A percentile compares a stretch with the other conserved stretches of the same genome.
These are phyloP conservation scores for Cryptococcus sp. DNA, from an alignment of 1,284 basidiomycete species.

Conservation along the genomic window DNA sequence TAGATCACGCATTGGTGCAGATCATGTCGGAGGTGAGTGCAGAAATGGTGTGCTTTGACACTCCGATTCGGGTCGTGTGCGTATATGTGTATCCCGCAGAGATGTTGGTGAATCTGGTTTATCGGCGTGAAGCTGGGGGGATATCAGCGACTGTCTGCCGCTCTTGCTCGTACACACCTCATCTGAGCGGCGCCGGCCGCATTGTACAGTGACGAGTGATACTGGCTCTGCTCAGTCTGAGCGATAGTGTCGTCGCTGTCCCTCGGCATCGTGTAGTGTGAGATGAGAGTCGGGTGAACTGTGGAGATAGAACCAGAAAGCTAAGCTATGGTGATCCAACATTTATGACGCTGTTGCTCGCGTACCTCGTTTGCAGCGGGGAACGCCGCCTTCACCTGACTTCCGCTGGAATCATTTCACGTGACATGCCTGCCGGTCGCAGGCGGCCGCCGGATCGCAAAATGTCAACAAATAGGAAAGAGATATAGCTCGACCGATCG, in stretches of 20 bases:
- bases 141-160: neutral
- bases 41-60: conserved; percentile 57
- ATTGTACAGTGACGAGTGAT: conserved; percentile 41
- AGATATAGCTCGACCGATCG: too few species aligned
- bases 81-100: conserved; percentile 56
- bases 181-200: conserved; percentile 55
- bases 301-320: too few species aligned
- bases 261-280: conserved; percentile 9
- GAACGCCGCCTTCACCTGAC: too few species aligned
- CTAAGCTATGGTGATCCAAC: too few species aligned
- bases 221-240: conserved; percentile 28
- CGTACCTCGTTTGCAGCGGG: too few species aligned
- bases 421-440: too few species aligned
- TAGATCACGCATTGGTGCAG: conserved; percentile 53
- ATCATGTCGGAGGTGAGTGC: conserved; percentile 49
- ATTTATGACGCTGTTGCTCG: too few species aligned
- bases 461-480: too few species aligned
- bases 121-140: conserved; percentile 55
- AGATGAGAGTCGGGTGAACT: too few species aligned
- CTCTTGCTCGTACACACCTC: conserved; percentile 26
- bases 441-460: too few species aligned
- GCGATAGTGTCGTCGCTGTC: conserved; percentile 17
- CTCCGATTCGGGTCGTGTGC: conserved; percentile 54
- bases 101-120: conserved; percentile 58
- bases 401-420: too few species aligned